Base-by-base conservation (phyloP, 495 filamentous ascomycete species). In the Trichoderma reesei region DNA sequence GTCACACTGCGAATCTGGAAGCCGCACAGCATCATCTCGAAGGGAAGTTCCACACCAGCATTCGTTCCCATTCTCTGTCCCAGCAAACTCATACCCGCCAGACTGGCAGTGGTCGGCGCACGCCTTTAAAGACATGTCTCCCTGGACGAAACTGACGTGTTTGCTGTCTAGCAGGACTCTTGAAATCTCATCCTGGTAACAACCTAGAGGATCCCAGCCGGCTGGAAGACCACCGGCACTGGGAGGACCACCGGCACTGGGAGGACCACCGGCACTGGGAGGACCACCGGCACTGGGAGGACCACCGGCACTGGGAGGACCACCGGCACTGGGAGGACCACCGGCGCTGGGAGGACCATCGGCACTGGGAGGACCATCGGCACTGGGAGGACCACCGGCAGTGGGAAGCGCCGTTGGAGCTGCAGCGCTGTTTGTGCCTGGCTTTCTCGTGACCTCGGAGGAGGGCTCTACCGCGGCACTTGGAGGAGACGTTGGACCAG, bases 401-500 rank as follows among this genome's bases (percentile, higher is more conserved):
- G n/a, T n/a, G n/a, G n/a, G n/a, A 38, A 42, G 10, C 33, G 14
- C 8, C 14, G 18, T 26, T 16, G 63, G 51, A 7, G 63, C 3
- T 64, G 31, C 10, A 34, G 3, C 51, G 31, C 11, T 56, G 14
- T 26, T 56, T 56, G 20, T 11, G 11, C 26, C 16, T 34, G 51
- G 9, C 8, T 31, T 56, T 33, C 31, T 26, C 16, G 7, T 56
- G 5, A 4, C 51, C 5, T 56, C 34, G 31, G 51, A 56, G 0
- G 20, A 14, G 11, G 20, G 7, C 10, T 8, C 26, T 11, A n/a
- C 9, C 6, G 7, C 26, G 16, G 51, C 31, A 14, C 20, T 56
- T 34, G 51, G 26, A 56, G 51, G 51, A 11, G 26, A 10, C 18
- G 48, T 60, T 20, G 66, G 60, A 26, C 38, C 64, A 20, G 63